phyloP scores from a whole-genome alignment of 805 yeast species.

The Candida sanyiensis region DNA sequence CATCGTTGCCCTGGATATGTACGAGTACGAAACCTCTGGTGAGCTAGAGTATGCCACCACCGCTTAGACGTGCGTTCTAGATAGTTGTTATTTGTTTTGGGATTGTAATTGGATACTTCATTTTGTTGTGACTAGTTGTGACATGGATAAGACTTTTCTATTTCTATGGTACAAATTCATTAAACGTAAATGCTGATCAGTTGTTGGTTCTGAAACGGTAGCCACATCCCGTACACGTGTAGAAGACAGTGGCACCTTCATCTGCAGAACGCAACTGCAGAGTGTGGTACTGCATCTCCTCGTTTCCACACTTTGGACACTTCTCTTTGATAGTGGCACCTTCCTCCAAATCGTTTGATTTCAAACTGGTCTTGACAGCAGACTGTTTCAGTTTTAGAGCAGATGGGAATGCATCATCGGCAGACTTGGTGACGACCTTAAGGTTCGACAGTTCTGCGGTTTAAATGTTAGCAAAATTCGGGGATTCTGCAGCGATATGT shows the following conservation, averaged over 20 bases:
- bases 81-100: conserved; percentile 1
- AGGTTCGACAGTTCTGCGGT: conserved; percentile 64
- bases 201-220: conserved; percentile 94
- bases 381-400: conserved; percentile 73
- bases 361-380: conserved; percentile 80
- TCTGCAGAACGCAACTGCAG: conserved; percentile 96
- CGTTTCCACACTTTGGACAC: conserved; percentile 98
- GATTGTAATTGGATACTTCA: conserved; percentile 2
- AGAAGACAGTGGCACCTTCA: conserved; percentile 99
- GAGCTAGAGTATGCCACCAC: conserved; percentile 64
- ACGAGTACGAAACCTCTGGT: conserved; percentile 84
- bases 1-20: conserved; percentile 96
- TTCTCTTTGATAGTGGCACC: conserved; percentile 97
- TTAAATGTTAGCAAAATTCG: conserved; percentile 2
- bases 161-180: conserved; percentile 7
- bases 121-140: background rate
- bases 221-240: conserved; percentile 91
- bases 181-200: conserved; percentile 27
- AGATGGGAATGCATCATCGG: conserved; percentile 94
- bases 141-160: background rate
- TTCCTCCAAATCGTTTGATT: conserved; percentile 74
- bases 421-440: conserved; percentile 80
- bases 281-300: conserved; percentile 97
- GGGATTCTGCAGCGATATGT: background rate
- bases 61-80: conserved; percentile 12